Conservation (phyloP, 2,329 filamentous ascomycete genomes). For the Epichloe gansuensis region DNA sequence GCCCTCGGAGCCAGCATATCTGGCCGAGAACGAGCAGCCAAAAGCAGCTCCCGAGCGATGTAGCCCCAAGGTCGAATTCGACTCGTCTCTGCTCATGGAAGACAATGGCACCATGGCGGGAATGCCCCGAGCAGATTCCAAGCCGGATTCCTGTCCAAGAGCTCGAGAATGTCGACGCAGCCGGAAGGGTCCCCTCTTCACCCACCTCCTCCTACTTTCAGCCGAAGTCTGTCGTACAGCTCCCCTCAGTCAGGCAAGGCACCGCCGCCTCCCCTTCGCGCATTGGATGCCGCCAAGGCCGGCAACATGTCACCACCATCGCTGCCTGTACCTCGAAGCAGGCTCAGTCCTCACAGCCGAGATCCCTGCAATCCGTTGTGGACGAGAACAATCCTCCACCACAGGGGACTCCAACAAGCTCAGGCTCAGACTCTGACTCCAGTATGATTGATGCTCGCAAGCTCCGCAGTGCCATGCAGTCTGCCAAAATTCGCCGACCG, state of each 20-base stretch:
- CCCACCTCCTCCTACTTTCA: conserved; percentile 42
- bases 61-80: conserved; percentile 27
- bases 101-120: conserved; percentile 14
- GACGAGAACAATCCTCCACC: conserved; percentile 43
- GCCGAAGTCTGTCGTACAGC: conserved; percentile 42
- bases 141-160: conserved; percentile 67
- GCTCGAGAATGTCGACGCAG: conserved; percentile 26
- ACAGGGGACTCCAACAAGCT: conserved; percentile 19
- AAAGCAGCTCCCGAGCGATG: conserved; percentile 38
- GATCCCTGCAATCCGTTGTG: conserved; percentile 22
- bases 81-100: conserved; percentile 32
- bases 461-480: conserved; percentile 42
- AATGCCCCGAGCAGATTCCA: conserved; percentile 61
- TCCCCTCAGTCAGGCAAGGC: conserved; percentile 19
- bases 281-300: conserved; percentile 36
- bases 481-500: conserved; percentile 32
- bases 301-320: conserved; percentile 38
- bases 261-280: conserved; percentile 39
- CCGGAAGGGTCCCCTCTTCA: conserved; percentile 49
- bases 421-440: conserved; percentile 38
- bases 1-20: conserved; percentile 13
- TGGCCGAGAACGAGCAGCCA: conserved; percentile 10
- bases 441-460: conserved; percentile 39
- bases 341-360: conserved; percentile 9
- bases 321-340: conserved; percentile 13